phyloP scores from a whole-genome alignment of 2,329 filamentous ascomycete species.

The Didymella arachidicola region DNA sequence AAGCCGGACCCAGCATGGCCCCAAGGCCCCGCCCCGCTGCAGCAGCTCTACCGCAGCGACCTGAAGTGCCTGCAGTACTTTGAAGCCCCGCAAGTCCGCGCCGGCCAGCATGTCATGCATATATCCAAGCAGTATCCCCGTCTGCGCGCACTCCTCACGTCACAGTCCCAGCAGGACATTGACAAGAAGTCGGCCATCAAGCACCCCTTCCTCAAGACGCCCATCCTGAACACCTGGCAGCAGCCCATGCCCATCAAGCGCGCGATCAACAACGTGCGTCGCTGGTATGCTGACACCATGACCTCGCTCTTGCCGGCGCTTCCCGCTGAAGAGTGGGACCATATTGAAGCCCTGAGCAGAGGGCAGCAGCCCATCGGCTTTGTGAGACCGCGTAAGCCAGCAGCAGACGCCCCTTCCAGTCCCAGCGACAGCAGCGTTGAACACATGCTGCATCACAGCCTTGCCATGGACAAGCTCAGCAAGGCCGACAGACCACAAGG shows the following conservation, averaged over 20 bases:
- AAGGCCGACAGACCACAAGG: conserved; percentile 36
- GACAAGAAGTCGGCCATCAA: conserved; percentile 37
- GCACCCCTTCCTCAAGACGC: conserved; percentile 42
- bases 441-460: conserved; percentile 24
- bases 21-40: conserved; percentile 34
- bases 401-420: neutral
- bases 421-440: conserved; percentile 9
- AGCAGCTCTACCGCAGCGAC: conserved; percentile 49
- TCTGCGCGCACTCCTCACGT: conserved; percentile 40
- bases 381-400: conserved; percentile 32
- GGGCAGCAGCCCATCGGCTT: conserved; percentile 43
- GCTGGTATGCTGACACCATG: conserved; percentile 56
- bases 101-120: conserved; percentile 28
- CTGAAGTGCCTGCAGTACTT: conserved; percentile 42
- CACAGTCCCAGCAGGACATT: conserved; percentile 33
- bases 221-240: conserved; percentile 56
- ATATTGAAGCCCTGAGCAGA: conserved; percentile 50
- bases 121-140: conserved; percentile 44
- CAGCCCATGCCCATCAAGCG: conserved; percentile 56
- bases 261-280: conserved; percentile 53
- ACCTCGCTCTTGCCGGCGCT: conserved; percentile 56
- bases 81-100: conserved; percentile 33
- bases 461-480: conserved; percentile 39
- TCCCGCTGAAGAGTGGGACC: conserved; percentile 54
- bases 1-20: conserved; percentile 30